Percentiles rank a stretch among this genome's conserved stretches.
Conservation (phyloP, 371 early-diverging fungal genomes). For the Actinomortierella ambigua region DNA sequence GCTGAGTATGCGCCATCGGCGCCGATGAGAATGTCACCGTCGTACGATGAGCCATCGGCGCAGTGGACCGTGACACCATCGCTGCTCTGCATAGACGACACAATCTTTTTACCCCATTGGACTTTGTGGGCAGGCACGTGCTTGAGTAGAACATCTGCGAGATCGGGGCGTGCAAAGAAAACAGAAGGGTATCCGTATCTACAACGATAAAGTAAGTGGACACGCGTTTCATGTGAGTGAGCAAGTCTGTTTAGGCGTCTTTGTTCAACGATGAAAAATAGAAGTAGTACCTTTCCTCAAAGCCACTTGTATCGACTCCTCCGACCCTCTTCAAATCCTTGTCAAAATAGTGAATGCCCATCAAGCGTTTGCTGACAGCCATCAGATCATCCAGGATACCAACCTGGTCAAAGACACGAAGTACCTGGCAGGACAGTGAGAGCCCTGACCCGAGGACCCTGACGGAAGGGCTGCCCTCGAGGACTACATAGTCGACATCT, state of each 20-base stretch:
- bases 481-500: neutral
- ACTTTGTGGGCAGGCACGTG: constrained; percentile 20
- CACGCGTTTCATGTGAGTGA: too few species aligned
- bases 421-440: too few species aligned
- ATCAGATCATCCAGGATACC: too few species aligned
- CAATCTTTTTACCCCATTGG: constrained; percentile 12
- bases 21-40: constrained; percentile 11
- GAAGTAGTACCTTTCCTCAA: too few species aligned
- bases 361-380: too few species aligned
- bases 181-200: constrained; percentile 33
- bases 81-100: neutral
- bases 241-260: too few species aligned
- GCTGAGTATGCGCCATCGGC: constrained; percentile 15
- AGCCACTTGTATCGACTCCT: too few species aligned
- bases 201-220: too few species aligned
- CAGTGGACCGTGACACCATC: neutral
- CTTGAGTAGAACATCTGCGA: constrained; percentile 15
- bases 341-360: too few species aligned
- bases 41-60: neutral
- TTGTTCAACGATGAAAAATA: too few species aligned
- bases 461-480: neutral
- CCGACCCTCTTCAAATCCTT: too few species aligned
- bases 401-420: too few species aligned
- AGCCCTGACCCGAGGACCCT: constrained; percentile 4
- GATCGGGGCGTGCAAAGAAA: constrained; percentile 36